Evolutionary conservation across 495 filamentous ascomycete species (phyloP), one percentile per base, ranked within the genome.

Genomic region (Lepraria neglecta): DNA sequence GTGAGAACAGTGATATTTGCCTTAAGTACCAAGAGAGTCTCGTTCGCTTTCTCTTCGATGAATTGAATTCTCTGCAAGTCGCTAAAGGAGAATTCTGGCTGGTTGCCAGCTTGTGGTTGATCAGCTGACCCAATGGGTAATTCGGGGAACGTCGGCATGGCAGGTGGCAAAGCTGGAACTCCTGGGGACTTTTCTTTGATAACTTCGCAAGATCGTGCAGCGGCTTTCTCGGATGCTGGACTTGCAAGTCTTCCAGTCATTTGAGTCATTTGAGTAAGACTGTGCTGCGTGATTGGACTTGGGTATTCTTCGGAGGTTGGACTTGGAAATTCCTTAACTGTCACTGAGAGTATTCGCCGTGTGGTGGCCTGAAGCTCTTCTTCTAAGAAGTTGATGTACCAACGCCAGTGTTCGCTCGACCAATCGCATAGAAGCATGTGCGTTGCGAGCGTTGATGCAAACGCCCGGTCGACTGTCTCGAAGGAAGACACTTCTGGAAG

Each of bases 311-410:
- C n/a, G 7, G 28, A n/a, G 11, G 30, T 44, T 19, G 38, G 15
- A 28, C 42, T 21, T 19, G 47, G 48, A 48, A 46, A 33, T 48
- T n/a, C 17, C 7, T 71, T 64, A 11, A 76, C 63, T 17, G 61
- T 65, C 2, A 63, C 60, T 30, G 68, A 63, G 15, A 75, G 61
- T 4, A 70, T 64, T 38, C 70, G 62, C 12, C 69, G 64, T 19
- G 69, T 71, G 24, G 56, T 47, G 15, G 55, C 42, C 45, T 73
- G 67, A 44, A 77, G 44, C 15, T 63, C 45, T 19, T 75, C 66
- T 24, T 79, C 77, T 3, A 79, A 67, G 60, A 66, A 68, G 43
- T 74, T 75, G 27, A 79, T 68, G 59, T 77, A 79, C 65, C 73
- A 75, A 17, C 73, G 64, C 76, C 77, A 78, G 55, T 71, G 71